Conservation (phyloP, 148 eudicot genomes). For the Mesembryanthemum crystallinum region DNA sequence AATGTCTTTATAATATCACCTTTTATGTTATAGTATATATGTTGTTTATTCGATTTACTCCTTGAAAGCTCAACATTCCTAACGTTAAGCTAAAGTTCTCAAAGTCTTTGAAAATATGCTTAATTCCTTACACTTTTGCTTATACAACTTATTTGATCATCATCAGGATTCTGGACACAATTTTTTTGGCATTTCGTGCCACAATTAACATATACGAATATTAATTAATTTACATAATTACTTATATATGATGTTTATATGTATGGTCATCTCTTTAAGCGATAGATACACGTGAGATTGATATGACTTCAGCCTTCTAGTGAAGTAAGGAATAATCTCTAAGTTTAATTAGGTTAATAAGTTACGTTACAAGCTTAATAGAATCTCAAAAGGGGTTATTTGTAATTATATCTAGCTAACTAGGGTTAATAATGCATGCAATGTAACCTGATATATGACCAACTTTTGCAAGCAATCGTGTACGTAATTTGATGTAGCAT, state of each 20-base stretch:
- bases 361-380: not conserved
- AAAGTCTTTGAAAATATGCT: not conserved
- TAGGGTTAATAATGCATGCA: no score
- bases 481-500: no score
- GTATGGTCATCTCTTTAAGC: not conserved
- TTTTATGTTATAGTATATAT: not conserved
- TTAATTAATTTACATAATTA: no score
- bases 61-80: conserved; percentile 23
- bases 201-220: not conserved
- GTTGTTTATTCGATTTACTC: not conserved
- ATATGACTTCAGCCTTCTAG: not conserved
- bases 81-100: conserved; percentile 24
- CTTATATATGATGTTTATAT: no score
- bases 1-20: not conserved
- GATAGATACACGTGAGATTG: not conserved
- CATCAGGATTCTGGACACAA: not conserved
- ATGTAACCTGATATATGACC: no score
- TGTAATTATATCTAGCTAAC: no score
- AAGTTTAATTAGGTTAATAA: not conserved
- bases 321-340: not conserved
- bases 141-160: not conserved
- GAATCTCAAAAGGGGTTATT: no score
- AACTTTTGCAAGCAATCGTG: no score
- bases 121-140: not conserved
- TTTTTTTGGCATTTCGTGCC: not conserved